Base-by-base conservation (phyloP, 495 filamentous ascomycete genomes). In the Penicillium goetzii region DNA sequence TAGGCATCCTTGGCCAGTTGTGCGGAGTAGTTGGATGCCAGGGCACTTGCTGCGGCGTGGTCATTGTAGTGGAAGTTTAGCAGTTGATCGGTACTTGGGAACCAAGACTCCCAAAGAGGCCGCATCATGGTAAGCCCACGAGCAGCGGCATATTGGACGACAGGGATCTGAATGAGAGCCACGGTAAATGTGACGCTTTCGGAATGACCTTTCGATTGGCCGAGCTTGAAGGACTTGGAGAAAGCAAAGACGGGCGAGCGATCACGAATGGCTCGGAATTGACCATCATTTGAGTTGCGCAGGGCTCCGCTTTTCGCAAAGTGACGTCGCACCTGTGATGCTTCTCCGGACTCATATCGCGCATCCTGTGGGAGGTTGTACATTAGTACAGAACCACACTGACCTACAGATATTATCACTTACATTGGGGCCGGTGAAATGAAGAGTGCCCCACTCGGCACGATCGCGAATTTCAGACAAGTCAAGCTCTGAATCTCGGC, bases 231-330 rank as follows among this genome's bases (percentile, higher is more conserved):
- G 1, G 85, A 84, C 72, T 96, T 96, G 21, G 90, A 87, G 72
- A 97, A 97, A 0, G 93, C 92, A 79, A 97, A 96, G 28, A 96
- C 89, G 0, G 94, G 94, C 72, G 94, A 89, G 30, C 93, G 88
- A 40, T 96, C 90, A 78, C 89, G 88, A 59, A 97, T 90, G 21
- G 81, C 76, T 6, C 92, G 85, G 73, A 87, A 93, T 7, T 74
- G 72, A 11, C 74, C 72, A 63, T 94, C 91, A 26, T 90, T 83
- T 15, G 76, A 79, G 68, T 96, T 90, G 23, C 78, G 68, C 26
- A 98, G 74, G 4, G 79, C 83, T 17, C 92, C 89, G 23, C 84
- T 86, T 55, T 82, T 81, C 0, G 92, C 84, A 74, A 98, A 98
- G 1, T 79, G 76, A 62, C 85, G 85, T n/a, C 93, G 84, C 19